phyloP scores from a whole-genome alignment of 371 early-diverging fungal species.

The Furculomyces boomerangus region DNA sequence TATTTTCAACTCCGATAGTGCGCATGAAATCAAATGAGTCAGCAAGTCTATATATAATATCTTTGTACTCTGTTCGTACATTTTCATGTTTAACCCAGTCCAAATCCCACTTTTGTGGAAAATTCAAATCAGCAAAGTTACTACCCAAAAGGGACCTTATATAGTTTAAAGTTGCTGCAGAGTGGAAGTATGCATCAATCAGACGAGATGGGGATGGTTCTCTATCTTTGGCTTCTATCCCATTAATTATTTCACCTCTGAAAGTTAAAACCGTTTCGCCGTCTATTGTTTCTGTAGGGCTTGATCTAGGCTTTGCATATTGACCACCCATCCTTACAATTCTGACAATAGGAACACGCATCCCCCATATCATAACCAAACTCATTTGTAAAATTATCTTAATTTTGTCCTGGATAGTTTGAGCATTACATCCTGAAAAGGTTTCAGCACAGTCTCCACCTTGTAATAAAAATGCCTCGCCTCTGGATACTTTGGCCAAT shows the following conservation, averaged over 20 bases:
- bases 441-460: conserved; percentile 97
- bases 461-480: conserved; percentile 83
- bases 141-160: conserved; percentile 63
- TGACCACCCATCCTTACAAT: conserved; percentile 96
- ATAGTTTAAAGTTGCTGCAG: conserved; percentile 91
- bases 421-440: conserved; percentile 86
- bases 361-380: conserved; percentile 84
- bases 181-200: conserved; percentile 87
- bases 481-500: conserved; percentile 71
- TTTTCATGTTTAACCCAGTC: conserved; percentile 68
- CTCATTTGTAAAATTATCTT: conserved; percentile 94
- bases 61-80: conserved; percentile 71
- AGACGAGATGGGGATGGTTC: conserved; percentile 87
- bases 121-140: conserved; percentile 77
- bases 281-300: conserved; percentile 69
- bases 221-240: conserved; percentile 68
- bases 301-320: conserved; percentile 93
- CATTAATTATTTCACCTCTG: conserved; percentile 94
- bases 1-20: conserved; percentile 61
- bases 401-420: conserved; percentile 79
- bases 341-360: conserved; percentile 76
- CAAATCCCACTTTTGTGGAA: conserved; percentile 76
- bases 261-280: conserved; percentile 60
- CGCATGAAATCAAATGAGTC: conserved; percentile 86
- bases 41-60: conserved; percentile 62